Conservation (phyloP, 345 rosid species). For the Punica granatum region DNA sequence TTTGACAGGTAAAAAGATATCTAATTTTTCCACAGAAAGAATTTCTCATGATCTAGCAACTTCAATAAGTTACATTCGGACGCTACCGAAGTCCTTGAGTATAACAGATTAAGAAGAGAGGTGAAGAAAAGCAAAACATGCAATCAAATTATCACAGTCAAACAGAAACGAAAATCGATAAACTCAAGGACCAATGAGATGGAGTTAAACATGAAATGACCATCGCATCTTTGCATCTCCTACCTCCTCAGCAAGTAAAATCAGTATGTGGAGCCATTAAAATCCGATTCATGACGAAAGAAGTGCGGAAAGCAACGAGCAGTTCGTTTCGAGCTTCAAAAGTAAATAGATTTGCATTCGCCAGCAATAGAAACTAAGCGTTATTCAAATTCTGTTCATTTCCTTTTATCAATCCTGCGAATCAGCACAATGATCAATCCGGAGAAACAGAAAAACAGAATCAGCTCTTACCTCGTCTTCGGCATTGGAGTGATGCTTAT, state of each 20-base stretch:
- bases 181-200: not conserved
- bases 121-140: not conserved
- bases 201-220: not conserved
- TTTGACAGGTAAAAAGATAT: not conserved
- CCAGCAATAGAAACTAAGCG: not conserved
- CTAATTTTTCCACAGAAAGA: not conserved
- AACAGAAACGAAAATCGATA: not conserved
- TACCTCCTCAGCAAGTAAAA: not conserved
- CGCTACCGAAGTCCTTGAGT: not conserved
- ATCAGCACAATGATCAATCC: not conserved
- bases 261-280: not conserved
- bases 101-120: not conserved
- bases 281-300: not conserved
- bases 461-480: constrained; percentile 65
- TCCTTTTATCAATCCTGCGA: not conserved
- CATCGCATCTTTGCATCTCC: not conserved
- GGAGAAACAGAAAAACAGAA: not conserved
- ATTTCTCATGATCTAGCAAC: not conserved
- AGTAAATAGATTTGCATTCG: not conserved
- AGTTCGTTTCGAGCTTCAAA: not conserved
- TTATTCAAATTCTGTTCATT: not conserved
- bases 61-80: not conserved
- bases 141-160: not conserved
- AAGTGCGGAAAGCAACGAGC: not conserved
- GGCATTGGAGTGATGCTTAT: constrained; percentile 72